Evolutionary conservation across 2,329 filamentous ascomycete species (phyloP).

Genomic region (Colletotrichum tabaci): DNA sequence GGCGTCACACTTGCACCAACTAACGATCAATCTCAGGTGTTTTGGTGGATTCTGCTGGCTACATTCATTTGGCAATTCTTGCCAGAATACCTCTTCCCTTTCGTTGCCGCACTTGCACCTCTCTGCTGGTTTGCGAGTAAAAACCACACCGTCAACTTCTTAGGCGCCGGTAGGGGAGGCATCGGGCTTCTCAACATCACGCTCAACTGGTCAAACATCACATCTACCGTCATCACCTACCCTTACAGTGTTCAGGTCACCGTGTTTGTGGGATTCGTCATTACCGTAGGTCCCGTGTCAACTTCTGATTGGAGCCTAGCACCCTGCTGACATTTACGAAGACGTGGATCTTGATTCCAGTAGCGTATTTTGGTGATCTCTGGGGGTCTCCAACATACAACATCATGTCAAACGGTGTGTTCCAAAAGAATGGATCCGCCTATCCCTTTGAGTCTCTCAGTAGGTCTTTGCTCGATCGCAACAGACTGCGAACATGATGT

Average conservation of each 20-base stretch:
- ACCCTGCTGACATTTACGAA: conserved; percentile 46
- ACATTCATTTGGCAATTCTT: conserved; percentile 74
- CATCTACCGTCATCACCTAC: conserved; percentile 67
- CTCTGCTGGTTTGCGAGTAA: conserved; percentile 75
- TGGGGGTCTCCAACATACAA: conserved; percentile 59
- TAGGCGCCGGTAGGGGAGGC: conserved; percentile 73
- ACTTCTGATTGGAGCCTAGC: neutral
- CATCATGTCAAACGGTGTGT: conserved; percentile 72
- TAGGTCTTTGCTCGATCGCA: conserved; percentile 28
- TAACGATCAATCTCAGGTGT: conserved; percentile 53
- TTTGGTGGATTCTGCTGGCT: conserved; percentile 67
- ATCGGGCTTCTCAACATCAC: conserved; percentile 74
- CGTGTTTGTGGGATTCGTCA: conserved; percentile 67
- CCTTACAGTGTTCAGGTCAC: conserved; percentile 71
- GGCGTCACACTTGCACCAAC: neutral
- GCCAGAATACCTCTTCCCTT: conserved; percentile 72
- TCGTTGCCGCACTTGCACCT: conserved; percentile 72
- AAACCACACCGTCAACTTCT: conserved; percentile 71
- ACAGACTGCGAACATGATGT: conserved; percentile 26
- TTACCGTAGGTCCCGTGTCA: conserved; percentile 44
- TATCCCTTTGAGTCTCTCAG: conserved; percentile 45
- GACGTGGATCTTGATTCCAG: conserved; percentile 72
- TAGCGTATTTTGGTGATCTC: conserved; percentile 71
- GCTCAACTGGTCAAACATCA: conserved; percentile 74
- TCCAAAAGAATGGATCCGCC: conserved; percentile 47